Percentiles rank a stretch among this genome's conserved stretches.
Conservation (phyloP, 441 rosid species). For the Euphorbia schlechtendalii region DNA sequence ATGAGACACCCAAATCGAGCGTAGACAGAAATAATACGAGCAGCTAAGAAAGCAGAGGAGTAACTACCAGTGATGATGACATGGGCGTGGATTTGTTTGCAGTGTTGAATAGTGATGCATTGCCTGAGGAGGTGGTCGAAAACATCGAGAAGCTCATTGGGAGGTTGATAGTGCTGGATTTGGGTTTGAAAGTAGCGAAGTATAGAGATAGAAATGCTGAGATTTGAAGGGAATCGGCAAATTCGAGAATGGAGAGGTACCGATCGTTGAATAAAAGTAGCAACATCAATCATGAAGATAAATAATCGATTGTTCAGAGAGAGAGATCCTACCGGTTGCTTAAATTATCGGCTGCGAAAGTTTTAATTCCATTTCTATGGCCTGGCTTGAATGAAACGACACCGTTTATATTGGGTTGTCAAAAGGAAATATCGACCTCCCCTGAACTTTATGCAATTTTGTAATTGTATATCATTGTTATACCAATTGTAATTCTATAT, state of each 20-base stretch:
- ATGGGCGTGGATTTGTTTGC: constrained; percentile 40
- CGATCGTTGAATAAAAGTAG: neutral
- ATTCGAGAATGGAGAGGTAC: constrained; percentile 2
- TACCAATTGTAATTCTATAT: too few species aligned
- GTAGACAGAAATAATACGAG: constrained; percentile 42
- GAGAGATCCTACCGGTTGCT: neutral
- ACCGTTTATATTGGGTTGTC: too few species aligned
- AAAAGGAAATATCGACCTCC: too few species aligned
- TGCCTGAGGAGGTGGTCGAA: constrained; percentile 35
- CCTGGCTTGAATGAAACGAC: too few species aligned
- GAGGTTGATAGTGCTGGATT: constrained; percentile 8
- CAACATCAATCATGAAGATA: constrained; percentile 18
- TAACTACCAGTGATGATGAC: constrained; percentile 27
- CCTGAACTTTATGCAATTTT: too few species aligned
- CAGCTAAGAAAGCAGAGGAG: constrained; percentile 42
- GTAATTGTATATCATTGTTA: too few species aligned
- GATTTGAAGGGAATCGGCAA: constrained; percentile 14
- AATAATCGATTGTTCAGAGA: too few species aligned
- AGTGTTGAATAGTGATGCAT: constrained; percentile 30
- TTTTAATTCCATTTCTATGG: too few species aligned
- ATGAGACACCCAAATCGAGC: constrained; percentile 34
- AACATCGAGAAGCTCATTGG: constrained; percentile 22
- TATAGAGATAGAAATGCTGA: constrained; percentile 8
- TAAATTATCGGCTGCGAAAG: neutral
- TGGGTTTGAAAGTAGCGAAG: constrained; percentile 3